Base-by-base conservation (phyloP, 345 rosid genomes). In the Laguncularia racemosa region DNA sequence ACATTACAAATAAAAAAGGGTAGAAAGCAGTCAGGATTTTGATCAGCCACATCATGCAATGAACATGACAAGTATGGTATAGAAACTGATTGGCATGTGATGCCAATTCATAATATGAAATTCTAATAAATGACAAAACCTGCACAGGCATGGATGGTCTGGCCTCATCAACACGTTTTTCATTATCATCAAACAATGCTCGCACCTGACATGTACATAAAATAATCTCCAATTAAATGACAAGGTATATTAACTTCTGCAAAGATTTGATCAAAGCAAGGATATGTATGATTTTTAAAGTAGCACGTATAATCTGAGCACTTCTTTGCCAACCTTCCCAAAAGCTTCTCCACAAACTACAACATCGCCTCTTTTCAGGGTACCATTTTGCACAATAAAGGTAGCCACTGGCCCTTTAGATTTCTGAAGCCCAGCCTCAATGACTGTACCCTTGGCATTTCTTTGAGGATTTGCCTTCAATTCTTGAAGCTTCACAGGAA, bases 381-480 rank as follows among this genome's bases (percentile, higher is more conserved):
- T 93, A 28, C 99, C 99, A 56, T 93, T 93, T 78, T 89, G 97
- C 69, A 93, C 84, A 66, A 93, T 86, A 77, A 93, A 83, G 63
- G 97, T 89, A 16, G 91, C 95, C 46, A 84, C 78, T 1, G 95
- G 83, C 61, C 99, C 99, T 77, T 86, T 89, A 50, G 96, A 79
- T 78, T 93, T 93, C 64, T 93, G 75, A 63, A 93, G 89, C 65
- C 96, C 88, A 53, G 97, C 97, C 71, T 93, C 99, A 57, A 93
- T 86, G 48, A 89, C 95, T 20, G 86, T 84, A 13, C 99, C 99
- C 78, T 83, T 93, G 13, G 99, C 99, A 66, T 82, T 83, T 76
- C 99, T 82, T 56, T 85, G 79, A 50, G 99, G 99, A 81, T 89
- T 93, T 52, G 99, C 99, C 81, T 86, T 89, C 81, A 93, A 75